phyloP scores from a whole-genome alignment of 345 rosid species.

The Arabidopsis thaliana region TAIR10.1 NC_003074.8:20762501-20763000 shows the following conservation, averaged over 20 bases:
- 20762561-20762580: constrained; percentile 21
- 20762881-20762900: constrained; percentile 79
- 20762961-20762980: constrained; percentile 1
- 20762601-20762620: constrained; percentile 48
- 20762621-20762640: constrained; percentile 29
- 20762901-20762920: no score
- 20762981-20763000: constrained; percentile 35
- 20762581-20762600: constrained; percentile 56
- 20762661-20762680: constrained; percentile 56
- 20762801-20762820: constrained; percentile 86
- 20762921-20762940: not conserved
- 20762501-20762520: not conserved
- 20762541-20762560: constrained; percentile 4
- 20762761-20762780: constrained; percentile 69
- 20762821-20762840: constrained; percentile 75
- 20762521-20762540: not conserved
- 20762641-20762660: constrained; percentile 45
- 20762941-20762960: not conserved
- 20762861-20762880: constrained; percentile 80
- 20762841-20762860: constrained; percentile 65
- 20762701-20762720: constrained; percentile 78
- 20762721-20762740: constrained; percentile 61
- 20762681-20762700: constrained; percentile 52
- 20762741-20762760: constrained; percentile 63
- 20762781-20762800: constrained; percentile 76